Evolutionary conservation across 2,329 filamentous ascomycete species (phyloP).

Genomic region (Coleophoma cylindrospora): DNA sequence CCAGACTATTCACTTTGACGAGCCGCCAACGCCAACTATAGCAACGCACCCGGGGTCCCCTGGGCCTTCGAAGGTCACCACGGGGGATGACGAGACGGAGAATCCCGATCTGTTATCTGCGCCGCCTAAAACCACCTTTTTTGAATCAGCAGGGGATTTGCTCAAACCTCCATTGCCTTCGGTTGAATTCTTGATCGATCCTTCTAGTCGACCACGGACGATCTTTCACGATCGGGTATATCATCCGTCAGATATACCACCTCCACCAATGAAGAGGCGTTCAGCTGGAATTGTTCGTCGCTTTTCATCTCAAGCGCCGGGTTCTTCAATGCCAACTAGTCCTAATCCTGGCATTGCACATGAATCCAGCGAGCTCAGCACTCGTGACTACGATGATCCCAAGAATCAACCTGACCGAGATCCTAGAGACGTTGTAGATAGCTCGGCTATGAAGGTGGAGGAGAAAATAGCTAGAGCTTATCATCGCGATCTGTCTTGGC

Average conservation of each 20-base stretch:
- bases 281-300: slow-evolving; percentile 21
- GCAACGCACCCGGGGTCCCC: slow-evolving; percentile 1
- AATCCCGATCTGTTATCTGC: slow-evolving; percentile 49
- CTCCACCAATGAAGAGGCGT: slow-evolving; percentile 62
- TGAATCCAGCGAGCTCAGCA: slow-evolving; percentile 37
- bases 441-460: slow-evolving; percentile 78
- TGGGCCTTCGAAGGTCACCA: slow-evolving; percentile 25
- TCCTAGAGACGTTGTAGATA: slow-evolving; percentile 46
- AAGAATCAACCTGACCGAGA: slow-evolving; percentile 39
- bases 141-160: slow-evolving; percentile 90
- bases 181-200: slow-evolving; percentile 77
- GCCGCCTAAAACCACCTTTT: slow-evolving; percentile 86
- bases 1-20: slow-evolving; percentile 59
- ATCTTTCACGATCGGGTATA: slow-evolving; percentile 98
- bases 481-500: slow-evolving; percentile 87
- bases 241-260: slow-evolving; percentile 87
- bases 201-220: slow-evolving; percentile 72
- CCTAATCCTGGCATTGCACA: slow-evolving; percentile 29
- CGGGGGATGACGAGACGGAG: slow-evolving; percentile 31
- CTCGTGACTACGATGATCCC: slow-evolving; percentile 48
- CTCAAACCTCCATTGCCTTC: slow-evolving; percentile 85
- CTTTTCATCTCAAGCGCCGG: slow-evolving; percentile 8
- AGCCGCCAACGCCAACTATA: slow-evolving; percentile 8
- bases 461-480: slow-evolving; percentile 97
- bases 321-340: slow-evolving; percentile 14